These are phyloP conservation scores for Leucoagaricus sp. DNA, from an alignment of 1,284 basidiomycete genomes.

Conservation along the genomic window DNA sequence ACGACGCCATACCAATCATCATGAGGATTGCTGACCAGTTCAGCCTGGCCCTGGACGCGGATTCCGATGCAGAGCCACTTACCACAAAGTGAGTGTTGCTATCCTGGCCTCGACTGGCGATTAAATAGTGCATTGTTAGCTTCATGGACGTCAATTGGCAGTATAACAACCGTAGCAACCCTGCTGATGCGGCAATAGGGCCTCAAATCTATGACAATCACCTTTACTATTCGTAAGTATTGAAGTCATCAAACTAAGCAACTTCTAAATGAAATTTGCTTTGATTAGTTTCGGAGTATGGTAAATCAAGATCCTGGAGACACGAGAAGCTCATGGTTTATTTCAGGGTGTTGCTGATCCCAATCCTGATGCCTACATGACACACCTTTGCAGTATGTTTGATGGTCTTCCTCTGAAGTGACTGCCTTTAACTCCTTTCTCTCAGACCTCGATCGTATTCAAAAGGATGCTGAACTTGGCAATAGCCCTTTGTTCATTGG, in stretches of 20 bases:
- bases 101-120: not conserved
- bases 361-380: conserved; percentile 64
- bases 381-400: conserved; percentile 65
- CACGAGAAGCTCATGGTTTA: not conserved
- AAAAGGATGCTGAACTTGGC: conserved; percentile 47
- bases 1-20: conserved; percentile 53
- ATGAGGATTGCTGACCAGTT: conserved; percentile 39
- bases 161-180: conserved; percentile 64
- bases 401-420: not conserved
- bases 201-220: conserved; percentile 79
- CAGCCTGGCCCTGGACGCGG: conserved; percentile 15
- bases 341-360: conserved; percentile 68
- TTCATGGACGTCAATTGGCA: conserved; percentile 84
- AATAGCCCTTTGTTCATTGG: conserved; percentile 63
- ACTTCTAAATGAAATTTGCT: conserved; percentile 13
- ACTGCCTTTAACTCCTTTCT: not conserved
- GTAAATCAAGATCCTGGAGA: not conserved
- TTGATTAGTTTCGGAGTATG: conserved; percentile 58
- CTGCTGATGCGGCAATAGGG: conserved; percentile 64
- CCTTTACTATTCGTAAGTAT: conserved; percentile 67
- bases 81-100: conserved; percentile 46
- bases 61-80: conserved; percentile 32
- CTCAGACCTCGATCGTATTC: conserved; percentile 52
- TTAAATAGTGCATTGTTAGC: conserved; percentile 34
- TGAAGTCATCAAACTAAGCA: not conserved